Percentiles rank a stretch among this genome's conserved stretches.
Conservation (phyloP, 495 filamentous ascomycete genomes). For the Neurospora sp. region DNA sequence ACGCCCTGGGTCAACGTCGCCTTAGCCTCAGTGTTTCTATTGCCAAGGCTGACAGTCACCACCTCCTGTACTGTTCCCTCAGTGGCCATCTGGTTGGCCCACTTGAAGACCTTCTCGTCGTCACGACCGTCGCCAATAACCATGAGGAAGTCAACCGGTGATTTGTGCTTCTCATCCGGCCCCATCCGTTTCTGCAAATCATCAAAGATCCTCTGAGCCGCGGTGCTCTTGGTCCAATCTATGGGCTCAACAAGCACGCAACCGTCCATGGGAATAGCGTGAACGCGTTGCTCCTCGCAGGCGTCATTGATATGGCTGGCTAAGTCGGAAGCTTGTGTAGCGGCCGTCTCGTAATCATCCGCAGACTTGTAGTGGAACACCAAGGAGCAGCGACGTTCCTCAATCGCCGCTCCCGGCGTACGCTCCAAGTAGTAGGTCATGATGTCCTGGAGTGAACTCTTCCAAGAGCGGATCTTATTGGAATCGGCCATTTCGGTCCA, state of each 20-base stretch:
- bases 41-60: slow-evolving; percentile 74
- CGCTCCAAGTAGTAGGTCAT: slow-evolving; percentile 81
- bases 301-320: slow-evolving; percentile 90
- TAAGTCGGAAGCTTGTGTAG: slow-evolving; percentile 72
- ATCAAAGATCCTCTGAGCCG: slow-evolving; percentile 59
- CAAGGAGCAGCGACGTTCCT: slow-evolving; percentile 75
- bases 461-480: slow-evolving; percentile 60
- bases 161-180: slow-evolving; percentile 26
- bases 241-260: slow-evolving; percentile 71
- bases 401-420: slow-evolving; percentile 74
- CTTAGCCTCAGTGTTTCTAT: slow-evolving; percentile 75
- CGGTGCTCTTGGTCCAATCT: slow-evolving; percentile 76
- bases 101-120: slow-evolving; percentile 85
- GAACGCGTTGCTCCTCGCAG: slow-evolving; percentile 69
- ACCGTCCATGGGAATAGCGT: slow-evolving; percentile 69
- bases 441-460: slow-evolving; percentile 62
- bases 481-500: slow-evolving; percentile 71
- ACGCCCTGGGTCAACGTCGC: slow-evolving; percentile 82
- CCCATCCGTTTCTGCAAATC: slow-evolving; percentile 36
- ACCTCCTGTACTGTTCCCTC: slow-evolving; percentile 42
- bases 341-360: slow-evolving; percentile 61
- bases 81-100: slow-evolving; percentile 67
- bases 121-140: slow-evolving; percentile 83
- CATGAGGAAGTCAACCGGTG: slow-evolving; percentile 69
- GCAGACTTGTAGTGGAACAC: slow-evolving; percentile 80